Evolutionary conservation across 1,284 basidiomycete genomes (phyloP), one percentile per base, ranked within the genome.

Genomic region (Meripilus lineatus): DNA sequence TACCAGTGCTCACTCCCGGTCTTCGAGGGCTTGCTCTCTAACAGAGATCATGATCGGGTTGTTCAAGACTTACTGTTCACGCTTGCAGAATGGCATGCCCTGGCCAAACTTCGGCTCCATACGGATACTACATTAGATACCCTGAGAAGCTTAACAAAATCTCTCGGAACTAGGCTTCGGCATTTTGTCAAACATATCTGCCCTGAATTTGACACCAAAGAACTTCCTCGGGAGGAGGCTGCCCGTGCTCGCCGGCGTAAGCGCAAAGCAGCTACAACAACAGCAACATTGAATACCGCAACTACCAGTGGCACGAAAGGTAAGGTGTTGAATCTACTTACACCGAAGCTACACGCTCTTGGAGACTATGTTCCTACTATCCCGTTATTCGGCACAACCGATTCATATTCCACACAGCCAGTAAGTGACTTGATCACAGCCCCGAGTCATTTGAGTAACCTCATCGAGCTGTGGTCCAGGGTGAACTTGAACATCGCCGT

Each of bases 21-120:
- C 8, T 55, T 70, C 32, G 58, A 68, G 14, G 64, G 61, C 1
- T 51, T 71, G 1, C 52, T 69, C 13, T 55, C 56, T 14, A 51
- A 51, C 5, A 50, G 51, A 5, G 13, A 17, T 10, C 44, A 56
- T 37, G 56, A 66, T 39, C 20, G 39, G 3, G 26, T 49, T 1
- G 42, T 62, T 13, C 40, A 38, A 11, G 38, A 49, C 11, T 32
- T 58, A 2, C 32, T 59, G 0, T 57, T 51, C 30, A 24, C 23
- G 1, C 26, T 55, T 3, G 53, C 50, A 2, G 33, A 50, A 5
- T 59, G 56, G 55, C 58, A 61, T 40, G 49, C 51, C 2, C 30
- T 49, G 3, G 57, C 59, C 4, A 60, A 61, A 39, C 44, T 61
- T 2, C 44, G 50, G 2, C 8, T 61, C n/a, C 58, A 60, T 38